A percentile compares a stretch with the other conserved stretches of the same genome.
These are phyloP conservation scores for Odontarrhena argentea DNA, from an alignment of 345 rosid species.

Conservation along the genomic window DNA sequence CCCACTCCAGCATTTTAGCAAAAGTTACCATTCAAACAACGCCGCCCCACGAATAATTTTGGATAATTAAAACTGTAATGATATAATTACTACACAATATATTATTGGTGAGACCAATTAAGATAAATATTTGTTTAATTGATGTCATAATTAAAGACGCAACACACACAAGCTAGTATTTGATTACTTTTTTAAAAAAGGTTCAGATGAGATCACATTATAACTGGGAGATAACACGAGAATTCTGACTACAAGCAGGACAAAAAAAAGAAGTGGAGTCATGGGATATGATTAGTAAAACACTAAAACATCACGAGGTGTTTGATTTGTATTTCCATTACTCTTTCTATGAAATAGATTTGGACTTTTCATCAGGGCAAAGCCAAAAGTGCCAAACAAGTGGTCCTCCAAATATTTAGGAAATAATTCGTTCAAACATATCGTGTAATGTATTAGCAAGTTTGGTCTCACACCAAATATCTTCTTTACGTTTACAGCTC, in stretches of 20 bases:
- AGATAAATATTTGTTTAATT: not conserved
- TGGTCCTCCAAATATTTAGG: constrained; percentile 34
- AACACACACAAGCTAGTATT: not conserved
- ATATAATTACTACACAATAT: no score
- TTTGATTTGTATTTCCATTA: constrained; percentile 7
- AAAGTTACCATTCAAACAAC: not conserved
- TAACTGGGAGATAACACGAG: constrained; percentile 38
- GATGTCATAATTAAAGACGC: not conserved
- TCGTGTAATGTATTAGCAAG: not conserved
- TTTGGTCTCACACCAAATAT: constrained; percentile 17
- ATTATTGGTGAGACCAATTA: not conserved
- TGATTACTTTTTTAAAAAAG: not conserved
- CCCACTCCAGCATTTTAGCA: not conserved
- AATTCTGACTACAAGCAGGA: constrained; percentile 6
- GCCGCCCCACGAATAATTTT: no score
- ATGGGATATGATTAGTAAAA: no score
- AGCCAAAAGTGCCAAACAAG: constrained; percentile 33
- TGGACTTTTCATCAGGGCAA: constrained; percentile 33
- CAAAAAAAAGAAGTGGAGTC: no score
- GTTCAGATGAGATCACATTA: not conserved
- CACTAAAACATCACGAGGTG: constrained; percentile 26
- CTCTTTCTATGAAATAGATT: constrained; percentile 34
- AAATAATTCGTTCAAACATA: constrained; percentile 23
- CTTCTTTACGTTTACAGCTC: constrained; percentile 4
- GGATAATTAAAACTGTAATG: no score